These are phyloP conservation scores for Furcasterigmium sp. DNA, from an alignment of 2,329 filamentous ascomycete genomes.

Conservation along the genomic window DNA sequence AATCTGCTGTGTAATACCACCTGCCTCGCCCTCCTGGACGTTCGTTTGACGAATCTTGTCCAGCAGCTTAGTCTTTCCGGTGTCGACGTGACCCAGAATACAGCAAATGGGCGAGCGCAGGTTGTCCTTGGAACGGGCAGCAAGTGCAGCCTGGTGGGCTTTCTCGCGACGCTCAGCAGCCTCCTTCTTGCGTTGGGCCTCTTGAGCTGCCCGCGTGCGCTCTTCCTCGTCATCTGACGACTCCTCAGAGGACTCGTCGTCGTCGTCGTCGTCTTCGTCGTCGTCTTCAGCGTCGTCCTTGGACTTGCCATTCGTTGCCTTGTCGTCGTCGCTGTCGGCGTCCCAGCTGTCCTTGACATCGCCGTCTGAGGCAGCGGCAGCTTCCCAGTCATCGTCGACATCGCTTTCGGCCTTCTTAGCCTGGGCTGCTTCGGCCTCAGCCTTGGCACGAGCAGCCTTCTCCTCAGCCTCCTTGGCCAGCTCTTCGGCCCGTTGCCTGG, in stretches of 20 bases:
- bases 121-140: constrained; percentile 87
- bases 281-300: constrained; percentile 17
- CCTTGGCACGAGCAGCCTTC: constrained; percentile 52
- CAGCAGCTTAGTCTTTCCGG: constrained; percentile 97
- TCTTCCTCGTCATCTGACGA: constrained; percentile 69
- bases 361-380: constrained; percentile 68
- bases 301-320: constrained; percentile 21
- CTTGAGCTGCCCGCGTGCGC: constrained; percentile 26
- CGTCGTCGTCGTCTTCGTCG: constrained; percentile 43
- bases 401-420: constrained; percentile 55
- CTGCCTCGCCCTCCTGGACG: constrained; percentile 97
- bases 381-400: constrained; percentile 83
- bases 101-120: constrained; percentile 97
- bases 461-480: constrained; percentile 57
- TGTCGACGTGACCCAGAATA: constrained; percentile 99
- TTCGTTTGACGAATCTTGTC: constrained; percentile 99
- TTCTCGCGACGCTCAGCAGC: constrained; percentile 84
- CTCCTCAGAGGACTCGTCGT: constrained; percentile 44
- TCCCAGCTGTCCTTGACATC: constrained; percentile 95
- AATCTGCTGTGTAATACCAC: constrained; percentile 99
- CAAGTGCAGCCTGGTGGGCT: constrained; percentile 85
- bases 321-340: constrained; percentile 71
- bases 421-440: constrained; percentile 49
- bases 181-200: constrained; percentile 77
- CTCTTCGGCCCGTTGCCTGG: constrained; percentile 62